phyloP scores from a whole-genome alignment of 129 eudicot species.

The Ambrosia trifida region DNA sequence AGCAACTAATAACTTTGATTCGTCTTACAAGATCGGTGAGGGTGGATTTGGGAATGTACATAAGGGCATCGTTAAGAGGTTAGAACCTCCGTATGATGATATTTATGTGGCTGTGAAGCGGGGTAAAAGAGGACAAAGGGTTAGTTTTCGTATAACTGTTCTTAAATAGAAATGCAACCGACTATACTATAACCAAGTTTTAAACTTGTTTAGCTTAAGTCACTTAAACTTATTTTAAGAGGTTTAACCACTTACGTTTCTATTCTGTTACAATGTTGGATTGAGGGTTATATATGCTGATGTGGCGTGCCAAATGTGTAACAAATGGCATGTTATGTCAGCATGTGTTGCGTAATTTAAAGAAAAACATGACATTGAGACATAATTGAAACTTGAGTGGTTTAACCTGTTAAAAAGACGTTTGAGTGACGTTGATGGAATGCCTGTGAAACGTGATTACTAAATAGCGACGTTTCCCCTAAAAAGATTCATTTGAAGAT shows the following conservation, averaged over 20 bases:
- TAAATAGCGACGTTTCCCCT: neutral
- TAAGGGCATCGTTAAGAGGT: constrained; percentile 50
- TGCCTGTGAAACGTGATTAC: too few species aligned
- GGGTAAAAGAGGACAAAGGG: constrained; percentile 75
- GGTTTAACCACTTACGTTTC: neutral
- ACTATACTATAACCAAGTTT: neutral
- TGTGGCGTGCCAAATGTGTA: too few species aligned
- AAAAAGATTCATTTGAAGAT: constrained; percentile 7
- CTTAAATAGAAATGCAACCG: neutral
- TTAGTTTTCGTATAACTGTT: constrained; percentile 22
- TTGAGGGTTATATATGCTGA: too few species aligned
- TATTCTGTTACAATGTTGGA: neutral
- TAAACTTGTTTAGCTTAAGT: too few species aligned
- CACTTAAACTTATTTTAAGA: neutral
- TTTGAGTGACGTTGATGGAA: too few species aligned
- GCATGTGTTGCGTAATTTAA: too few species aligned
- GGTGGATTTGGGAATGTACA: constrained; percentile 79
- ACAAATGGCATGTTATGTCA: too few species aligned
- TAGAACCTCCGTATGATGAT: constrained; percentile 44
- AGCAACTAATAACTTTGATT: constrained; percentile 56
- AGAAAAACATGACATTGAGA: too few species aligned
- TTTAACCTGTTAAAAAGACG: too few species aligned
- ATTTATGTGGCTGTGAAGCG: constrained; percentile 76
- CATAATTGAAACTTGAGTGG: too few species aligned
- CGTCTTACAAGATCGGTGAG: constrained; percentile 64